These are phyloP conservation scores for Fusarium metavorans DNA, from an alignment of 2,329 filamentous ascomycete species.

Conservation along the genomic window DNA sequence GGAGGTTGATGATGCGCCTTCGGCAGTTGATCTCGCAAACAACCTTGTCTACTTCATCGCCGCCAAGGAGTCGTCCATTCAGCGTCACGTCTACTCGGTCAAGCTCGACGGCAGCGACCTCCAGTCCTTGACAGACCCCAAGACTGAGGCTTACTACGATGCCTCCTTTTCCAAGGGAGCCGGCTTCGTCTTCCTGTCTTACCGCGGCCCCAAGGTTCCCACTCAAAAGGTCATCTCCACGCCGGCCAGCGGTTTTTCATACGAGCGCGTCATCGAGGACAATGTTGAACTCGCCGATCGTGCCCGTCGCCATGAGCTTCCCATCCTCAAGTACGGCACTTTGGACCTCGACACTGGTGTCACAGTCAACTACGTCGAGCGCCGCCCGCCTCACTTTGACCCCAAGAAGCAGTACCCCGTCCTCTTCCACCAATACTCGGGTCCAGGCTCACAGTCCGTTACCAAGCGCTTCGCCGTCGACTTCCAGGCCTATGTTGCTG, in stretches of 20 bases:
- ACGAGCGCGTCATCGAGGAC: conserved; percentile 80
- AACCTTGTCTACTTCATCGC: conserved; percentile 93
- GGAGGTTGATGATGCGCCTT: conserved; percentile 90
- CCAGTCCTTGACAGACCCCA: conserved; percentile 78
- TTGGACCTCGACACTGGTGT: conserved; percentile 84
- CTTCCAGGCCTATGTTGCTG: conserved; percentile 91
- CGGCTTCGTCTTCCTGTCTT: conserved; percentile 86
- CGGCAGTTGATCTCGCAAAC: conserved; percentile 83
- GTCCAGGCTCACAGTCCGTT: conserved; percentile 92
- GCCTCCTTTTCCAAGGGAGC: conserved; percentile 87
- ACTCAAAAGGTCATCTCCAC: conserved; percentile 93
- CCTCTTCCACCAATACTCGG: conserved; percentile 94
- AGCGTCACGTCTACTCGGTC: conserved; percentile 93
- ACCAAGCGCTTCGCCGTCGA: conserved; percentile 84
- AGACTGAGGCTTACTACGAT: conserved; percentile 80
- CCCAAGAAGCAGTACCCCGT: conserved; percentile 89
- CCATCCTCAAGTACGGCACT: conserved; percentile 84
- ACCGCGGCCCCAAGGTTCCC: conserved; percentile 86
- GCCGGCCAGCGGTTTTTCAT: conserved; percentile 73
- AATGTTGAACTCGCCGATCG: conserved; percentile 78
- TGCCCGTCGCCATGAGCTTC: conserved; percentile 82
- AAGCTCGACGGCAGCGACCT: conserved; percentile 83
- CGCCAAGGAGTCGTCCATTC: conserved; percentile 87
- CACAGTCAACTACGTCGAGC: conserved; percentile 79
- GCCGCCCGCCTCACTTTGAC: conserved; percentile 90